Conservation (phyloP, 208 protist species). For the Leishmania tarentolae region DNA sequence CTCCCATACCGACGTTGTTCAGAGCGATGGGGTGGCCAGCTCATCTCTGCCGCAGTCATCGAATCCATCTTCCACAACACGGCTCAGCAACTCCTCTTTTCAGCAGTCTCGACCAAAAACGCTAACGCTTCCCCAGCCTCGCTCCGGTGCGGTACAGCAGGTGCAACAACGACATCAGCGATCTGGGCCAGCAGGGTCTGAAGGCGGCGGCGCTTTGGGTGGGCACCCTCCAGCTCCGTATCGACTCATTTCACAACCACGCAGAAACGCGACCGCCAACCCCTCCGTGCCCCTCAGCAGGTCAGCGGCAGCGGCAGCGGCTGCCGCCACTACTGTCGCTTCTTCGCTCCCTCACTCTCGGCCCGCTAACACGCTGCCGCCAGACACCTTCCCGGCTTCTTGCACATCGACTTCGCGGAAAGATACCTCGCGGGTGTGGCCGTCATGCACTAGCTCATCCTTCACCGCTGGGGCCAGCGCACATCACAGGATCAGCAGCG, state of each 20-base stretch:
- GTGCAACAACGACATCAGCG: background rate
- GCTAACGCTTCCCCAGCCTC: constrained; percentile 3
- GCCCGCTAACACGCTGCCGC: constrained; percentile 2
- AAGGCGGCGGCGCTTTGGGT: background rate
- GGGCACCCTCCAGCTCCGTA: background rate
- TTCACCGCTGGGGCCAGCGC: constrained; percentile 3
- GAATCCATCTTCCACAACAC: background rate
- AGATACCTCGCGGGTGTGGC: background rate
- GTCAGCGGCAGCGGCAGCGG: background rate
- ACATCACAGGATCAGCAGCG: background rate
- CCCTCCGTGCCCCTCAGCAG: background rate
- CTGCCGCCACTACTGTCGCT: background rate
- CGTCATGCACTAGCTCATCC: background rate
- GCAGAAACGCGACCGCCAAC: background rate
- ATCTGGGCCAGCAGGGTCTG: background rate
- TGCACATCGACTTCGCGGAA: background rate
- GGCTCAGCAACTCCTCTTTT: background rate
- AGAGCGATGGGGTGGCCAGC: background rate
- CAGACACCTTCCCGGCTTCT: background rate
- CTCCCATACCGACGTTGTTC: background rate
- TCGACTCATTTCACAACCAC: constrained; percentile 9
- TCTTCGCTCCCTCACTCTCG: background rate
- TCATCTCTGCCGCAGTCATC: background rate
- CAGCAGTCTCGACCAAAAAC: background rate
- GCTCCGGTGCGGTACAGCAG: constrained; percentile 1